A percentile compares a stretch with the other conserved stretches of the same genome.
Evolutionary conservation across 805 yeast genomes (phyloP).

Genomic region (baker's yeast (Saccharomyces cerevisiae)): DNA sequence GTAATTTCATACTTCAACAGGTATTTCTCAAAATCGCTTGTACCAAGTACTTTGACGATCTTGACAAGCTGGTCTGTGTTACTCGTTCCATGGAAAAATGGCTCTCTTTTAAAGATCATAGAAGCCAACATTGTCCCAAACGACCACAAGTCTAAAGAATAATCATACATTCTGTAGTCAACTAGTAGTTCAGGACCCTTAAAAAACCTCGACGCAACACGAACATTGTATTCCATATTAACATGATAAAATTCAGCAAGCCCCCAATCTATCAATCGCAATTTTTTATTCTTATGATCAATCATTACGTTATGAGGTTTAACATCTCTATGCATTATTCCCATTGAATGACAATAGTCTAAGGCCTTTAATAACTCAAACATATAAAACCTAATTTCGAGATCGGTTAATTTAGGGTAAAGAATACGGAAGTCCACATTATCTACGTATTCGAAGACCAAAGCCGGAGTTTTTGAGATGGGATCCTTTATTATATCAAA

Average conservation of each 20-base stretch:
- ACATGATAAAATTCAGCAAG: conserved; percentile 88
- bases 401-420: conserved; percentile 67
- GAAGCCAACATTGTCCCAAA: conserved; percentile 88
- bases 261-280: conserved; percentile 90
- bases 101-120: conserved; percentile 80
- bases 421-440: conserved; percentile 76
- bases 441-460: conserved; percentile 75
- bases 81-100: conserved; percentile 86
- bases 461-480: conserved; percentile 73
- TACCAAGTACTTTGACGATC: conserved; percentile 81
- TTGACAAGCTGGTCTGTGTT: conserved; percentile 88
- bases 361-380: conserved; percentile 72
- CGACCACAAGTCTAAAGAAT: conserved; percentile 85
- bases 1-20: conserved; percentile 59
- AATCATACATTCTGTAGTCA: conserved; percentile 76
- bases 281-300: conserved; percentile 54
- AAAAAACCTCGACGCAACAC: conserved; percentile 87
- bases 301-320: conserved; percentile 93
- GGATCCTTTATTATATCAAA: conserved; percentile 78
- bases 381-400: conserved; percentile 77
- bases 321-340: conserved; percentile 91
- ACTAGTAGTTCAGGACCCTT: conserved; percentile 88
- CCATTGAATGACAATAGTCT: conserved; percentile 87
- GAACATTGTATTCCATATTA: conserved; percentile 80
- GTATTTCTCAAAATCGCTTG: conserved; percentile 63